phyloP scores from a whole-genome alignment of 257 asterid genomes.

The Anisodus tanguticus region DNA sequence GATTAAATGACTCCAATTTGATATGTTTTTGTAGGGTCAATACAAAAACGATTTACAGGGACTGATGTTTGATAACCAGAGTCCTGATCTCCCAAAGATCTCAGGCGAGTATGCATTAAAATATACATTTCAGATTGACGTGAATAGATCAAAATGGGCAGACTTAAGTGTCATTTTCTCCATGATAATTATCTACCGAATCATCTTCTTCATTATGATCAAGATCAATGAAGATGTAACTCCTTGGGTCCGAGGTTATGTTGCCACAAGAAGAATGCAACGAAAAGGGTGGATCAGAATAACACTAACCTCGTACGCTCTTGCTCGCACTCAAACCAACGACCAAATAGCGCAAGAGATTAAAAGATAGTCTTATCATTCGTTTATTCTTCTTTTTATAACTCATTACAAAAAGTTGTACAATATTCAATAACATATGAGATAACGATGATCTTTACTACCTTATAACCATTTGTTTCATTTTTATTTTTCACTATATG shows the following conservation, averaged over 20 bases:
- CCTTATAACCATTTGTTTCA: no score
- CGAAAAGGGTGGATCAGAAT: conserved; percentile 61
- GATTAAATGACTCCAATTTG: neutral
- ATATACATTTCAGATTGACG: conserved; percentile 34
- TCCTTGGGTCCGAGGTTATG: conserved; percentile 84
- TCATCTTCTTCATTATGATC: conserved; percentile 87
- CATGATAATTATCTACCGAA: conserved; percentile 80
- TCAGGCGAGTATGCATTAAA: neutral
- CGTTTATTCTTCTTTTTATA: no score
- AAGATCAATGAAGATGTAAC: conserved; percentile 89
- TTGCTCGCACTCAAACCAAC: conserved; percentile 68
- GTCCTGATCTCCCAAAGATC: neutral
- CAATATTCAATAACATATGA: neutral
- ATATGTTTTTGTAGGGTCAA: neutral
- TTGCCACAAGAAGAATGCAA: conserved; percentile 79
- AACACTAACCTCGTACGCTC: conserved; percentile 54
- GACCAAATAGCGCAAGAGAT: conserved; percentile 40
- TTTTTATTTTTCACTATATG: no score
- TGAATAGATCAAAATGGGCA: conserved; percentile 73
- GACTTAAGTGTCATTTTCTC: conserved; percentile 72
- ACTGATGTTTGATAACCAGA: neutral
- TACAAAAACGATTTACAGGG: neutral
- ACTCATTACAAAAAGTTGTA: neutral
- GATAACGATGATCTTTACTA: neutral
- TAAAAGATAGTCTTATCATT: neutral